phyloP scores from a whole-genome alignment of 257 asterid genomes.

The Solanum lignicaule region DNA sequence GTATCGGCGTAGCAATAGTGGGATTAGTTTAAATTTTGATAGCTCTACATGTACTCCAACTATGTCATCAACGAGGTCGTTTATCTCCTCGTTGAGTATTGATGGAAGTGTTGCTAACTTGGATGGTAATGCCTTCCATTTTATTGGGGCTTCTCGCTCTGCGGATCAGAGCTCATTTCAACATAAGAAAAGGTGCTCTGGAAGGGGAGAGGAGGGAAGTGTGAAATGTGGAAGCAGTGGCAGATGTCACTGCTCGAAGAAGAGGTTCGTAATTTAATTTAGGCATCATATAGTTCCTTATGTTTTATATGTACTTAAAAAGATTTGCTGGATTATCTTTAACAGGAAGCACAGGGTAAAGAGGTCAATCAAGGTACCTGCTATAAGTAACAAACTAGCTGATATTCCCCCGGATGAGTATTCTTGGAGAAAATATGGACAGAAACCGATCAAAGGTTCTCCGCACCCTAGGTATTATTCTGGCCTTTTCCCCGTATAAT shows the following conservation, averaged over 20 bases:
- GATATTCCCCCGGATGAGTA: constrained; percentile 72
- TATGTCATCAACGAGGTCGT: constrained; percentile 78
- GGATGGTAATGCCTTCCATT: constrained; percentile 51
- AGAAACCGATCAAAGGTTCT: constrained; percentile 76
- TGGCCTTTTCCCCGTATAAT: not conserved
- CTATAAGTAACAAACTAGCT: constrained; percentile 64
- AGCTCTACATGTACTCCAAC: constrained; percentile 76
- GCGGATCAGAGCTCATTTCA: constrained; percentile 65
- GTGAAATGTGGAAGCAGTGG: constrained; percentile 82
- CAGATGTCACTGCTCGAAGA: constrained; percentile 85
- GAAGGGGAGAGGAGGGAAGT: constrained; percentile 78
- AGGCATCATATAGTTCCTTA: not conserved
- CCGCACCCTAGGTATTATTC: constrained; percentile 61
- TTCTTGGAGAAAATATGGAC: constrained; percentile 81
- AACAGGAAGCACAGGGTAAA: constrained; percentile 62
- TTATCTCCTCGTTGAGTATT: constrained; percentile 75
- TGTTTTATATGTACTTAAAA: not conserved
- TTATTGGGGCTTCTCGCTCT: constrained; percentile 60
- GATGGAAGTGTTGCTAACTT: constrained; percentile 76
- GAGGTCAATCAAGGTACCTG: constrained; percentile 61
- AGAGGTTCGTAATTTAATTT: constrained; percentile 39
- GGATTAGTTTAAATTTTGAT: constrained; percentile 74
- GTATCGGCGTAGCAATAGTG: constrained; percentile 53
- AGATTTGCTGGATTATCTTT: not conserved
- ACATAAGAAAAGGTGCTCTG: constrained; percentile 69